Evolutionary conservation across 352 stramenopile genomes (phyloP), one percentile per base, ranked within the genome.

Genomic region (Globisporangium okanoganense): DNA sequence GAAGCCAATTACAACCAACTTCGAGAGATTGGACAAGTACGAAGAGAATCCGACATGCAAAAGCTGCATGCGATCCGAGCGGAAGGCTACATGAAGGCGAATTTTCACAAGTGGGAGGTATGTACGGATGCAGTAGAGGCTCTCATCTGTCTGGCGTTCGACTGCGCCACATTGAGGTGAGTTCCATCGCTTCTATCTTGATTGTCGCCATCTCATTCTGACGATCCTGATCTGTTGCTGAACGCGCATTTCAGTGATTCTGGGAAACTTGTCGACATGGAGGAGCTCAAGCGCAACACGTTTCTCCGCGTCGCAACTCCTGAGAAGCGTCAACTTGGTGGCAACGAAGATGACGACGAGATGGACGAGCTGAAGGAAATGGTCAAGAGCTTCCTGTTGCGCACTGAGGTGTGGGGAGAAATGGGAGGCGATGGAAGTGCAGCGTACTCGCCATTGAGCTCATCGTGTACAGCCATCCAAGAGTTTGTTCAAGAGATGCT

Each of bases 1-100:
- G 76, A 87, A 43, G 69, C 68, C 13, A 76, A 89, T 51, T 87
- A 87, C 41, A 43, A 66, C 25, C 70, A 50, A 1, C 65, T 87
- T 16, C 69, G 68, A 13, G 71, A 77, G 38, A 49, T 61, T 59
- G 77, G 78, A 16, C 62, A 44, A 36, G 20, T 29, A 2, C 77
- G 63, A n/a, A 70, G 77, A 57, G 70, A 85, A 48, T 38, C 60
- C 52, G 72, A 80, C 27, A 62, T 59, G 52, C 60, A 72, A 22
- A 61, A 67, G 18, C 45, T 87, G 6, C 40, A 69, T 25, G 65
- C 66, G 3, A 58, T 86, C 58, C 77, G 73, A 13, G 38, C 25
- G 24, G 48, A 68, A 31, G 66, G 56, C 31, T 43, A 61, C 20
- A 69, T 67, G 18, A 78, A 74, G 24, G 48, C 71, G 2, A 41